Percentiles rank a stretch among this genome's conserved stretches.
These are phyloP conservation scores for Blastobotrys buckinghamii DNA, from an alignment of 1,139 yeast species.

Conservation along the genomic window DNA sequence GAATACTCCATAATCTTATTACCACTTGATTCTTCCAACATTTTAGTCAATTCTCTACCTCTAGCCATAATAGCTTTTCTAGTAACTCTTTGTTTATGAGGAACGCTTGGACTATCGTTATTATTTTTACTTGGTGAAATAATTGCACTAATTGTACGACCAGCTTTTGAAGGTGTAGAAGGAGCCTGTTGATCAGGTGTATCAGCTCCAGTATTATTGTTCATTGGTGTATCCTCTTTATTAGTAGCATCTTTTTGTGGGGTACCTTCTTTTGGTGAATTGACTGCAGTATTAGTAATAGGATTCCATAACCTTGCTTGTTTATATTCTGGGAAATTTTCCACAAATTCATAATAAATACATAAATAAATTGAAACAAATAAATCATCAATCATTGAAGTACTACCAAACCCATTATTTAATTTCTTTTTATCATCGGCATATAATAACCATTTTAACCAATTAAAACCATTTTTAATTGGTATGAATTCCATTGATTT, in stretches of 20 bases:
- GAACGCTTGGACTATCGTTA: neutral
- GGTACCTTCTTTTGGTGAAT: neutral
- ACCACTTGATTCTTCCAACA: neutral
- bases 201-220: neutral
- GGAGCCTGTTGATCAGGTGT: neutral
- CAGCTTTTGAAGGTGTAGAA: neutral
- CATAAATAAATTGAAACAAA: slow-evolving; percentile 56
- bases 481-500: slow-evolving; percentile 13
- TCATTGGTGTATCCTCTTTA: neutral
- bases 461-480: slow-evolving; percentile 21
- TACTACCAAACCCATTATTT: slow-evolving; percentile 79
- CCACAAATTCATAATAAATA: slow-evolving; percentile 32
- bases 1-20: neutral
- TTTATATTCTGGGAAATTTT: neutral
- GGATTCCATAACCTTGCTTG: neutral
- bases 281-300: neutral
- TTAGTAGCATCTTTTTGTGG: neutral
- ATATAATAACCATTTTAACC: slow-evolving; percentile 42
- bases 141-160: neutral
- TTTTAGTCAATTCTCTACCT: slow-evolving; percentile 5
- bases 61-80: slow-evolving; percentile 6
- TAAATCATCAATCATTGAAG: slow-evolving; percentile 71
- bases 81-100: slow-evolving; percentile 4
- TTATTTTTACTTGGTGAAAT: neutral
- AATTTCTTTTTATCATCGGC: slow-evolving; percentile 47